Percentiles rank a stretch among this genome's conserved stretches.
These are phyloP conservation scores for Exsudoporus frostii DNA, from an alignment of 768 basidiomycete species.

Conservation along the genomic window DNA sequence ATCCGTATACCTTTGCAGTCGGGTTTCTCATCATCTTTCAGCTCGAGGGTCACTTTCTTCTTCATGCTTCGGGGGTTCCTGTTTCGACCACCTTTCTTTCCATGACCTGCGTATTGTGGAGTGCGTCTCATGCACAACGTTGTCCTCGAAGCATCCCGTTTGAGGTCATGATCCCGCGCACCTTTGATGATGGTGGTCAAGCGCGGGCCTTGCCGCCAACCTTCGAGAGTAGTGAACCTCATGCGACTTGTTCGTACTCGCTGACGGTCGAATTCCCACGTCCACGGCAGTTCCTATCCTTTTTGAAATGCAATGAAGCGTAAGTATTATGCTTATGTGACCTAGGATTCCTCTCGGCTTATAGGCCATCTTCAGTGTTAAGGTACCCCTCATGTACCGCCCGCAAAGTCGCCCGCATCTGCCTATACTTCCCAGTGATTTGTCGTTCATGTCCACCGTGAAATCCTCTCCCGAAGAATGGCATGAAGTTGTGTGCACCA, in stretches of 20 bases:
- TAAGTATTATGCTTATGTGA: constrained; percentile 22
- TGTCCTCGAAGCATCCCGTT: constrained; percentile 43
- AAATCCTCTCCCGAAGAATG: constrained; percentile 68
- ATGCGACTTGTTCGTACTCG: constrained; percentile 42
- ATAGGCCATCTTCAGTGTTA: constrained; percentile 35
- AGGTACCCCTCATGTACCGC: constrained; percentile 47
- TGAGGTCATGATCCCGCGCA: constrained; percentile 41
- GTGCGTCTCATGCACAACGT: constrained; percentile 3
- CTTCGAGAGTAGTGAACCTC: constrained; percentile 29
- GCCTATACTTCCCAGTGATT: constrained; percentile 44
- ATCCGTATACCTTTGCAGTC: background rate
- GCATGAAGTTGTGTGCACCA: constrained; percentile 46
- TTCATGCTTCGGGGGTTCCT: constrained; percentile 11
- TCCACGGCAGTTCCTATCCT: constrained; percentile 37
- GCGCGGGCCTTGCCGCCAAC: constrained; percentile 47
- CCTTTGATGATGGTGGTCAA: constrained; percentile 38
- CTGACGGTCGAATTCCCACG: constrained; percentile 43
- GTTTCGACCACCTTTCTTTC: constrained; percentile 20
- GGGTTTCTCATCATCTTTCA: constrained; percentile 1
- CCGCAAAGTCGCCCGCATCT: constrained; percentile 55
- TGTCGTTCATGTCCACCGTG: constrained; percentile 53
- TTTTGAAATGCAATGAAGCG: constrained; percentile 48
- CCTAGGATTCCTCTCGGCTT: background rate
- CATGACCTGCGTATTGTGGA: constrained; percentile 18
- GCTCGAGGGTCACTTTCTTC: constrained; percentile 26